phyloP scores from a whole-genome alignment of 116 monocot genomes.

The Dioscorea cayenensis region DNA sequence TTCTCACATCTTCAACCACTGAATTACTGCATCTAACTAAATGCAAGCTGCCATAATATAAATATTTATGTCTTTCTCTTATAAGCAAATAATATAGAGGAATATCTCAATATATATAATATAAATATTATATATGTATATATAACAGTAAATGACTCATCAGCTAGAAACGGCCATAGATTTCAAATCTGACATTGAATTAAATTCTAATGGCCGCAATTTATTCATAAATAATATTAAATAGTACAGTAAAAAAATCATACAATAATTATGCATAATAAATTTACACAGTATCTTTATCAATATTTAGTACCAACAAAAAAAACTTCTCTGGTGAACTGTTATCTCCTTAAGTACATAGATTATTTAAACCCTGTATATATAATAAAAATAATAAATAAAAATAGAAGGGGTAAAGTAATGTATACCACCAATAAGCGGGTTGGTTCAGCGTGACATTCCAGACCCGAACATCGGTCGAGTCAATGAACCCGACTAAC shows the following conservation, averaged over 20 bases:
- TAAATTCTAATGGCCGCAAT: neutral
- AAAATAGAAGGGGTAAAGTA: neutral
- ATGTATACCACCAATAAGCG: constrained; percentile 91
- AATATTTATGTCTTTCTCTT: no score
- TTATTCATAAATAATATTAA: no score
- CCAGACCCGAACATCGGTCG: constrained; percentile 40
- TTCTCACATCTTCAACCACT: constrained; percentile 46
- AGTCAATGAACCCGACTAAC: constrained; percentile 78
- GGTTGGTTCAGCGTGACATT: constrained; percentile 67
- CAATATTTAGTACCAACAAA: no score
- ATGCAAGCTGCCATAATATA: constrained; percentile 53
- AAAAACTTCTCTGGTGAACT: no score
- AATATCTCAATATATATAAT: neutral
- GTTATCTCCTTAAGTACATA: no score
- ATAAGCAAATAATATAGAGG: neutral
- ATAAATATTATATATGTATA: neutral
- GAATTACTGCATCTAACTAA: constrained; percentile 60
- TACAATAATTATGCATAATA: no score
- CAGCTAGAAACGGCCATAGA: no score
- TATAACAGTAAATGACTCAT: no score
- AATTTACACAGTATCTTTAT: no score
- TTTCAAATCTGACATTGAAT: neutral
- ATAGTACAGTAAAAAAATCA: no score
- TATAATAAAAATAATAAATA: neutral
- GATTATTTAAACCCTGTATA: neutral